phyloP scores from a whole-genome alignment of 257 asterid genomes.

The Nicotiana tomentosiformis region DNA sequence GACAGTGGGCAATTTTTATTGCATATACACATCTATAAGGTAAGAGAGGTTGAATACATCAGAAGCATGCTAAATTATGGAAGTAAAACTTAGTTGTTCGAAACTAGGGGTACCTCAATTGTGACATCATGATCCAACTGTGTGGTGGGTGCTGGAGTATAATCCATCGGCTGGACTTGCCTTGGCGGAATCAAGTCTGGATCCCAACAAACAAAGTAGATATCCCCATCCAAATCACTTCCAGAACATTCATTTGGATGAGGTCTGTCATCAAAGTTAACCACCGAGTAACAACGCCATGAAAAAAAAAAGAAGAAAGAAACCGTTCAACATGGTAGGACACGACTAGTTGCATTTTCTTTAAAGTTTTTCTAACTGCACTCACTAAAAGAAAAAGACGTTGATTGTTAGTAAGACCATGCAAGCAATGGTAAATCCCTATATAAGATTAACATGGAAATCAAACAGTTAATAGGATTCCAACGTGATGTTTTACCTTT shows the following conservation, averaged over 20 bases:
- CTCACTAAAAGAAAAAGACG: neutral
- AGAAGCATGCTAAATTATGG: neutral
- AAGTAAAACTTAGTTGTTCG: neutral
- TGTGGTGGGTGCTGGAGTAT: conserved; percentile 56
- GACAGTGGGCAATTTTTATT: neutral
- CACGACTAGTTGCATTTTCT: neutral
- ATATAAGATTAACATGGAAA: neutral
- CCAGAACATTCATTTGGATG: conserved; percentile 99
- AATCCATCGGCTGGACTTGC: conserved; percentile 55
- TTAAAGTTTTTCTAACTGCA: neutral
- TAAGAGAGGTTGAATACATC: neutral
- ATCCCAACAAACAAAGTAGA: conserved; percentile 94
- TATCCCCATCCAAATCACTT: conserved; percentile 93
- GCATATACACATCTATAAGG: neutral
- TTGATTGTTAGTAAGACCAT: neutral
- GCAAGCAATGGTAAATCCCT: neutral
- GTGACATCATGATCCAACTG: conserved; percentile 62
- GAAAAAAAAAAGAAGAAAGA: neutral
- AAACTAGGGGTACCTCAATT: conserved; percentile 46
- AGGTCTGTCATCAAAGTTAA: conserved; percentile 42
- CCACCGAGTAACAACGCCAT: neutral
- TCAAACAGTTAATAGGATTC: neutral
- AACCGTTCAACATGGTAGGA: too few relatives aligned
- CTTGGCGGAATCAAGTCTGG: conserved; percentile 54
- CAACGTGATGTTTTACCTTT: conserved; percentile 36